Evolutionary conservation across 2,329 filamentous ascomycete species (phyloP).

Genomic region (Biscogniauxia marginata): DNA sequence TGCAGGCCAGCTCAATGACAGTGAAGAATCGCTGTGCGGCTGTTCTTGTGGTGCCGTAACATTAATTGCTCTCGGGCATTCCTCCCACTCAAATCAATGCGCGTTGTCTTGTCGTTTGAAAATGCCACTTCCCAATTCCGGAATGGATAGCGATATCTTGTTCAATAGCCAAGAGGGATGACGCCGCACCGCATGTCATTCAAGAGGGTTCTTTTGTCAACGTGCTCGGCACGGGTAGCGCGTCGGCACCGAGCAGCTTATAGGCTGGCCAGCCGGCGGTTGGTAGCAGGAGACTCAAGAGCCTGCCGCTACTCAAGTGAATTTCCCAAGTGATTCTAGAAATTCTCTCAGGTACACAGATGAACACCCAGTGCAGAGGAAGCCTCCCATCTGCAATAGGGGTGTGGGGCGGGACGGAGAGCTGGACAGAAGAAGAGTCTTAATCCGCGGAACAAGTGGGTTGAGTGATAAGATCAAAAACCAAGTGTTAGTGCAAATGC

Average conservation of each 20-base stretch:
- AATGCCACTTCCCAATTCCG: constrained; percentile 24
- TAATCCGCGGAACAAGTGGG: background rate
- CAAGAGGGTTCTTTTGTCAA: constrained; percentile 5
- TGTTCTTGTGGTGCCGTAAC: constrained; percentile 21
- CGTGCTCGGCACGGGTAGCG: constrained; percentile 15
- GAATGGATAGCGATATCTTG: constrained; percentile 19
- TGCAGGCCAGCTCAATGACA: constrained; percentile 14
- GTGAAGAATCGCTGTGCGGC: constrained; percentile 12
- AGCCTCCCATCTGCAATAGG: background rate
- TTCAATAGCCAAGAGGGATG: constrained; percentile 15
- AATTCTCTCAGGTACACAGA: background rate
- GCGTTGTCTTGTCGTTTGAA: constrained; percentile 13
- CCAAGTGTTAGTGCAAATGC: constrained; percentile 3
- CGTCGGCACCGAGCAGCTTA: constrained; percentile 5
- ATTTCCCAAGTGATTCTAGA: background rate
- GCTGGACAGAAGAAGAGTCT: background rate
- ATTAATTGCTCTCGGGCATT: constrained; percentile 14
- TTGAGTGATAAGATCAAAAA: background rate
- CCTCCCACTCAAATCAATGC: constrained; percentile 13
- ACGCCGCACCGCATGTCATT: constrained; percentile 15
- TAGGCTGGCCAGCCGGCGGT: constrained; percentile 5
- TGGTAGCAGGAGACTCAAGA: background rate
- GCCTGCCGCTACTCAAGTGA: background rate
- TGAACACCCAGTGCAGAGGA: background rate
- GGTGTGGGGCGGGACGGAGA: background rate